These are phyloP conservation scores for Scedosporium dehoogii DNA, from an alignment of 2,329 filamentous ascomycete species.

Conservation along the genomic window DNA sequence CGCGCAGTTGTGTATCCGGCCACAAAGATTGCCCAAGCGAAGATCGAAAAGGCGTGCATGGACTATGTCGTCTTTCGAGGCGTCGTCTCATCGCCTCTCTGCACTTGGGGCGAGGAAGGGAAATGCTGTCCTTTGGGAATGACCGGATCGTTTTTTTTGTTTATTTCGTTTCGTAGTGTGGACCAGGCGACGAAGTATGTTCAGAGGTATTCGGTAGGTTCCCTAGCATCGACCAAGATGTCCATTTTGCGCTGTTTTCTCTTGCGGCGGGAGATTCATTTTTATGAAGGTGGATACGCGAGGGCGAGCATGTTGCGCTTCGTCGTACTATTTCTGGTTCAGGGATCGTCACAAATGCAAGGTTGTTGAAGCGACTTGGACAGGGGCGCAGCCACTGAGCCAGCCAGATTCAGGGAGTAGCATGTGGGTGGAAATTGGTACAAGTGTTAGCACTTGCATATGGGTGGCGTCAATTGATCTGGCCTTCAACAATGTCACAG, in stretches of 20 bases:
- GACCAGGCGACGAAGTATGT: background rate
- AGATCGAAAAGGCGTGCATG: conserved; percentile 97
- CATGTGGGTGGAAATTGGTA: background rate
- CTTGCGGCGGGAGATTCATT: background rate
- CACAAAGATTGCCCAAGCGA: conserved; percentile 97
- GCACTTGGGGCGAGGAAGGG: background rate
- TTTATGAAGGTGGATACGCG: background rate
- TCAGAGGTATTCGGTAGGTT: background rate
- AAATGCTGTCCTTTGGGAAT: background rate
- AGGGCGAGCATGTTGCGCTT: background rate
- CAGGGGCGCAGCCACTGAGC: background rate
- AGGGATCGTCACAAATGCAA: background rate
- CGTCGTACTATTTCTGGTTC: background rate
- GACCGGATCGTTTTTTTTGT: background rate
- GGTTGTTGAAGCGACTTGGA: background rate
- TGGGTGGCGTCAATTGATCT: no score
- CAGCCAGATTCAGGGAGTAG: background rate
- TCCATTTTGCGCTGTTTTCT: background rate
- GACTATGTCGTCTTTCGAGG: conserved; percentile 13
- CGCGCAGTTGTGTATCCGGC: conserved; percentile 98
- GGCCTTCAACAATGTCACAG: no score
- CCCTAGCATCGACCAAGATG: background rate
- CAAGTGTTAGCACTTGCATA: no score
- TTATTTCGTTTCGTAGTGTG: background rate
- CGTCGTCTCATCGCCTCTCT: conserved; percentile 4